phyloP scores from a whole-genome alignment of 192 early-diverging fungal species.

The Jimgerdemannia lactiflua region DNA sequence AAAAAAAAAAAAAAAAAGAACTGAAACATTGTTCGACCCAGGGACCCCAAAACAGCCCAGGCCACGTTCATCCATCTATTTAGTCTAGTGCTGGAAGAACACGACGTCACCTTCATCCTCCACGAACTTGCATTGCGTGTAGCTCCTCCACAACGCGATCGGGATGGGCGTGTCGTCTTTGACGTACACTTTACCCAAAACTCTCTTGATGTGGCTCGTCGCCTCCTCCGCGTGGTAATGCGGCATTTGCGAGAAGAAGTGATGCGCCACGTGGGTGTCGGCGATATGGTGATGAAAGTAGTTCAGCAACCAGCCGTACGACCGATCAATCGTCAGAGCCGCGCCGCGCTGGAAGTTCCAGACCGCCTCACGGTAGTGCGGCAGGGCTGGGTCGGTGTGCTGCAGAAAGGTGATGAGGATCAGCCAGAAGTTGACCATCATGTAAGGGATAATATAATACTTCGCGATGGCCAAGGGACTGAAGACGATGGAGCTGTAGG shows the following conservation, averaged over 20 bases:
- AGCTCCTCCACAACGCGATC: conserved; percentile 65
- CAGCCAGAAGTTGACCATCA: conserved; percentile 93
- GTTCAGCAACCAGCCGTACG: conserved; percentile 84
- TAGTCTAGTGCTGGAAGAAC: conserved; percentile 55
- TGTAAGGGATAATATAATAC: conserved; percentile 91
- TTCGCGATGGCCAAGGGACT: conserved; percentile 56
- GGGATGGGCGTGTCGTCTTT: conserved; percentile 70
- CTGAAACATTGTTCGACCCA: too few species aligned
- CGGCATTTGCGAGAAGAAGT: conserved; percentile 97
- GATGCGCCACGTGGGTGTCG: conserved; percentile 94
- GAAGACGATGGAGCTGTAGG: conserved; percentile 48
- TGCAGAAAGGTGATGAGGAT: conserved; percentile 96
- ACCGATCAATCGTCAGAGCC: conserved; percentile 83
- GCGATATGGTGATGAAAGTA: conserved; percentile 77
- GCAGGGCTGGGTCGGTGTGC: conserved; percentile 85
- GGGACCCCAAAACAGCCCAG: too few species aligned
- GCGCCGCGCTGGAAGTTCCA: conserved; percentile 96
- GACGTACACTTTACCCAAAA: conserved; percentile 79
- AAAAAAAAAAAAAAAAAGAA: too few species aligned
- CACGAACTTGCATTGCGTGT: conserved; percentile 78
- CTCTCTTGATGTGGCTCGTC: conserved; percentile 75
- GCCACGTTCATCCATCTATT: too few species aligned
- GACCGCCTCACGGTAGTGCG: conserved; percentile 81
- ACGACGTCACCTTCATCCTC: conserved; percentile 86
- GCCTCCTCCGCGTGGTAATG: conserved; percentile 94